These are phyloP conservation scores for Camelina laxa DNA, from an alignment of 345 rosid genomes.

Conservation along the genomic window DNA sequence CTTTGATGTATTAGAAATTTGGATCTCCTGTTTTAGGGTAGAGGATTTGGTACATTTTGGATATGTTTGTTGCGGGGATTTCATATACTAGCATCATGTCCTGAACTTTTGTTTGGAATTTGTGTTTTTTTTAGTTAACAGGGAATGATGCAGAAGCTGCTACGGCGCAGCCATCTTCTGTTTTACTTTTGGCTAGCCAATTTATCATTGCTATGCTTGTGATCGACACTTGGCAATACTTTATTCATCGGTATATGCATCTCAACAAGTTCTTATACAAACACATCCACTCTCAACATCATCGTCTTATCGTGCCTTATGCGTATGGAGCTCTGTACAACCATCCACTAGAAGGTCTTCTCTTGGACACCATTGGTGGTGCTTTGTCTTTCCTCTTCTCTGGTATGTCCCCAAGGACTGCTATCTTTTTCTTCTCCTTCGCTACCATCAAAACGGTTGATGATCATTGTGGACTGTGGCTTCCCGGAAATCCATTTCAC, in stretches of 20 bases:
- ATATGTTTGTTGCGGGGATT: conserved; percentile 10
- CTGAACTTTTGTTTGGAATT: neutral
- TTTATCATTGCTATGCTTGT: conserved; percentile 45
- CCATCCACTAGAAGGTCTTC: conserved; percentile 73
- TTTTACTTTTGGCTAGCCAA: conserved; percentile 39
- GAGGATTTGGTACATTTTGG: neutral
- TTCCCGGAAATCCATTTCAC: conserved; percentile 78
- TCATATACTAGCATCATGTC: conserved; percentile 4
- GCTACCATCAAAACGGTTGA: conserved; percentile 78
- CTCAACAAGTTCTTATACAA: conserved; percentile 48
- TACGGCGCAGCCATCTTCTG: conserved; percentile 30
- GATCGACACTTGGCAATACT: conserved; percentile 49
- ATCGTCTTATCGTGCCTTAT: conserved; percentile 65
- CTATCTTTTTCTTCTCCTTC: conserved; percentile 55
- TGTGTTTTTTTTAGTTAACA: conserved; percentile 30
- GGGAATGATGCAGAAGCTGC: conserved; percentile 44
- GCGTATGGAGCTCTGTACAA: conserved; percentile 73
- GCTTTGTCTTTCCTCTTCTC: conserved; percentile 74
- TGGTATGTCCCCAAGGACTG: conserved; percentile 72
- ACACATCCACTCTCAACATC: conserved; percentile 53
- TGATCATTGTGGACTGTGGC: conserved; percentile 79
- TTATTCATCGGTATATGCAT: conserved; percentile 49
- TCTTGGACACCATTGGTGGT: conserved; percentile 76
- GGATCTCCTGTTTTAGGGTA: conserved; percentile 2
- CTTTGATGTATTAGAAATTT: conserved; percentile 3